Evolutionary conservation across 768 basidiomycete genomes (phyloP), one percentile per base, ranked within the genome.

Genomic region (Asterophora lycoperdoides): DNA sequence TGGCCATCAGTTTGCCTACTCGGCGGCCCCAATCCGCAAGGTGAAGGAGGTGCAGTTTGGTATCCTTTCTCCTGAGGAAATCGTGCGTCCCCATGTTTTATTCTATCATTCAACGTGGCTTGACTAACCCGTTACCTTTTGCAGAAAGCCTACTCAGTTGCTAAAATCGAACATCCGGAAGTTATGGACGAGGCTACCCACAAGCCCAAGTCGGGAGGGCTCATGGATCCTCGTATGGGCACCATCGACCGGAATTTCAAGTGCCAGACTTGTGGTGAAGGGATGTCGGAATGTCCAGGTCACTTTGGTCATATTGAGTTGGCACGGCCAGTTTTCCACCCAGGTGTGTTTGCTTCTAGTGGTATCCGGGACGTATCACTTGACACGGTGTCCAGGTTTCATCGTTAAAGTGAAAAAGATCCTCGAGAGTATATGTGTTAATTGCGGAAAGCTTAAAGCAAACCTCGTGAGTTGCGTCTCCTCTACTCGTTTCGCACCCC

Each of bases 401-500:
- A 85, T 98, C 61, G 79, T 90, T 68, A 98, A 98, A 83, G 93
- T 98, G 68, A 99, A 99, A 79, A 98, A 99, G 79, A 96, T 99
- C 64, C 71, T 97, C 74, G 96, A 99, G 77, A 89, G 87, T 72
- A 92, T 99, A 57, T 99, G 96, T 77, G 90, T 95, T 58, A 94
- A 95, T 65, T 99, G 96, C 68, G 96, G 96, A 66, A 94, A 89
- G 71, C 79, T 98, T 58, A 97, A 96, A 78, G 91, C 89, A 56
- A 92, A 97, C 72, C 85, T 84, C 78, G 93, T 96, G 84, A 91
- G 93, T 92, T 68, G 73, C 67, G 72, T 73, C 78, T 81, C 73
- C 72, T 82, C 80, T 83, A 81, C 86, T 91, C 86, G 86, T 89
- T 91, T 89, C 82, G 87, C 86, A 86, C 87, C 86, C 84, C 83